phyloP scores from a whole-genome alignment of 768 basidiomycete species.

The Crepidotus variabilis region DNA sequence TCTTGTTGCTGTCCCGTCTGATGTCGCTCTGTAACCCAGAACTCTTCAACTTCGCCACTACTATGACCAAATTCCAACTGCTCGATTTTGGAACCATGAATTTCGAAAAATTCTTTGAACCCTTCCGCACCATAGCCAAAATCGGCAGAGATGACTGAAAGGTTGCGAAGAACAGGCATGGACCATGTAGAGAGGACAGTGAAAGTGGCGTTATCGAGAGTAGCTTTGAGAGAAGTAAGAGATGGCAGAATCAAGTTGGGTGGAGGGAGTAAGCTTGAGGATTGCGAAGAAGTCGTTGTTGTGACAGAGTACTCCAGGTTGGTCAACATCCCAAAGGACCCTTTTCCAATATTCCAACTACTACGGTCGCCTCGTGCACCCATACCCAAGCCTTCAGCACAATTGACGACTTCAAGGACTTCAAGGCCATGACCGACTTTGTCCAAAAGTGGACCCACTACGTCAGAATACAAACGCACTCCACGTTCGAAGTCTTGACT shows the following conservation, averaged over 20 bases:
- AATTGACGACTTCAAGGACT: constrained; percentile 58
- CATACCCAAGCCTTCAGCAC: constrained; percentile 10
- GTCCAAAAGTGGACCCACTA: constrained; percentile 51
- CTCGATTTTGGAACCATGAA: constrained; percentile 56
- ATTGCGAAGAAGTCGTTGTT: constrained; percentile 8
- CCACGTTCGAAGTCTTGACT: constrained; percentile 29
- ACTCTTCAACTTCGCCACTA: constrained; percentile 61
- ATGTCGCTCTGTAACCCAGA: constrained; percentile 51
- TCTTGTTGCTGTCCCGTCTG: constrained; percentile 28
- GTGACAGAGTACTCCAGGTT: not conserved
- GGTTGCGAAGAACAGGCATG: constrained; percentile 58
- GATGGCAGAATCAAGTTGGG: constrained; percentile 51
- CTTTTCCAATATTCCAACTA: constrained; percentile 1
- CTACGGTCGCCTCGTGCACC: not conserved
- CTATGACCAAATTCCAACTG: constrained; percentile 76
- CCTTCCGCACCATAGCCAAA: constrained; percentile 66
- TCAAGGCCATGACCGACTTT: constrained; percentile 53
- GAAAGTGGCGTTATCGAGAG: constrained; percentile 70
- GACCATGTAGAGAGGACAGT: constrained; percentile 61
- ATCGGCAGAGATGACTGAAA: constrained; percentile 68
- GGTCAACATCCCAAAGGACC: not conserved
- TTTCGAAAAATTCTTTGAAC: constrained; percentile 61
- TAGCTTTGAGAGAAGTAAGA: constrained; percentile 65
- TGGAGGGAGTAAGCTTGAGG: constrained; percentile 12
- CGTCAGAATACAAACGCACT: constrained; percentile 47